These are phyloP conservation scores for Dictyostelium purpureum DNA, from an alignment of 78 protist species.

Conservation along the genomic window DNA sequence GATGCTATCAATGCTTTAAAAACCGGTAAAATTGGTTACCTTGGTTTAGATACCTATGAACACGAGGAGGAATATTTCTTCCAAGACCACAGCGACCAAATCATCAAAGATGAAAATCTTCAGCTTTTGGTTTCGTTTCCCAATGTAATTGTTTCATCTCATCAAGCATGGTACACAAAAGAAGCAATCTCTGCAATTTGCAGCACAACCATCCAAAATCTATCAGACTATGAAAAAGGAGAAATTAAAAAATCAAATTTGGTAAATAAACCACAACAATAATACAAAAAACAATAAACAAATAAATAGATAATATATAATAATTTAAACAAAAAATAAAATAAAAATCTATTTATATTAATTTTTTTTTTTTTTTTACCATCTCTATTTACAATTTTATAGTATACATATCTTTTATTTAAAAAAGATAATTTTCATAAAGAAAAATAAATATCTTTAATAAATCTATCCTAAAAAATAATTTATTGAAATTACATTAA, in stretches of 20 bases:
- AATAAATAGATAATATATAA: background rate
- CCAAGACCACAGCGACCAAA: slow-evolving; percentile 70
- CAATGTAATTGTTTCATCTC: slow-evolving; percentile 88
- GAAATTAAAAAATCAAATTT: slow-evolving; percentile 1
- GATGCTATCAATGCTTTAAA: slow-evolving; percentile 83
- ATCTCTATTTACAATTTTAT: too few relatives aligned
- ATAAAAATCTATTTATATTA: too few relatives aligned
- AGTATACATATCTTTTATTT: too few relatives aligned
- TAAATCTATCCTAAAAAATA: background rate
- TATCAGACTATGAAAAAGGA: background rate
- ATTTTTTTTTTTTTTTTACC: too few relatives aligned
- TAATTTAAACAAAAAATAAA: too few relatives aligned
- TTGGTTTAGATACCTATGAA: slow-evolving; percentile 93
- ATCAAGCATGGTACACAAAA: slow-evolving; percentile 93
- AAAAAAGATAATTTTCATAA: too few relatives aligned
- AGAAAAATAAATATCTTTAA: background rate
- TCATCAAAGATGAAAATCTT: slow-evolving; percentile 82
- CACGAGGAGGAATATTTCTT: slow-evolving; percentile 86
- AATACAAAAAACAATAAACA: slow-evolving; percentile 1
- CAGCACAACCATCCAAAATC: slow-evolving; percentile 64
- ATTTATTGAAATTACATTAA: too few relatives aligned
- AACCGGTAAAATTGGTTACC: slow-evolving; percentile 79
- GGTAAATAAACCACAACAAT: slow-evolving; percentile 3
- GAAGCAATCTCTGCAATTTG: slow-evolving; percentile 89
- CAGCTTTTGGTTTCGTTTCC: slow-evolving; percentile 67